Conservation (phyloP, 2,329 filamentous ascomycete species). For the Fusarium floridanum region DNA sequence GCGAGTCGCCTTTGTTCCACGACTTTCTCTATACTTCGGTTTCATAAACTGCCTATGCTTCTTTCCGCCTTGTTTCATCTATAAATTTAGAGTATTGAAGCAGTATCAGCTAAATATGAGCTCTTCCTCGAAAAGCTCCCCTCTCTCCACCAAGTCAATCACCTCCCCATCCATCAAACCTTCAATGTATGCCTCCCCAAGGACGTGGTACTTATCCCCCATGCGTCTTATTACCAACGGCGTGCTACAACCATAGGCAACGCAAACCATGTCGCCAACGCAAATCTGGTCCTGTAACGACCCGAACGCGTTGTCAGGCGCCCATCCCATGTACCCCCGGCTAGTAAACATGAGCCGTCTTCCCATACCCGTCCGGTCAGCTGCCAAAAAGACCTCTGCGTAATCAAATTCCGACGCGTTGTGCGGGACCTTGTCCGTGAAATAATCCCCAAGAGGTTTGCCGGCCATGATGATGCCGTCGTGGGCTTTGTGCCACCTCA, state of each 20-base stretch:
- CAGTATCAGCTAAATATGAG: slow-evolving; percentile 2
- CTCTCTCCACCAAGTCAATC: slow-evolving; percentile 2
- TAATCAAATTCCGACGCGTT: slow-evolving; percentile 22
- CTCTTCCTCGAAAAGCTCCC: slow-evolving; percentile 10
- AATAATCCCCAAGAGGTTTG: slow-evolving; percentile 7
- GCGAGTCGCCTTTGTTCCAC: background rate
- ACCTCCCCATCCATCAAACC: slow-evolving; percentile 26
- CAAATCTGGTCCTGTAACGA: slow-evolving; percentile 9
- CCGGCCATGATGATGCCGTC: slow-evolving; percentile 10
- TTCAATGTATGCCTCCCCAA: slow-evolving; percentile 28
- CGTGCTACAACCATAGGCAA: slow-evolving; percentile 25
- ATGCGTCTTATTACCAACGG: slow-evolving; percentile 11
- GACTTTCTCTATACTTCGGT: background rate
- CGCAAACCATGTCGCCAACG: slow-evolving; percentile 14
- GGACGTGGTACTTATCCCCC: slow-evolving; percentile 9
- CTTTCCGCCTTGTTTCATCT: background rate
- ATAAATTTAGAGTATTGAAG: background rate
- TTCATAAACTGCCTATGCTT: background rate
- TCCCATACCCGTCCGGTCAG: slow-evolving; percentile 16
- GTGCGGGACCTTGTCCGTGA: slow-evolving; percentile 16
- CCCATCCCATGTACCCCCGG: slow-evolving; percentile 24
- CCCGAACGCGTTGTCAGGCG: slow-evolving; percentile 19
- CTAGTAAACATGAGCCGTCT: slow-evolving; percentile 24
- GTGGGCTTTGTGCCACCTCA: slow-evolving; percentile 12
- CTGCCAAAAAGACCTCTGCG: slow-evolving; percentile 15